Conservation (phyloP, 768 basidiomycete species). For the Tubosaeta sp. region DNA sequence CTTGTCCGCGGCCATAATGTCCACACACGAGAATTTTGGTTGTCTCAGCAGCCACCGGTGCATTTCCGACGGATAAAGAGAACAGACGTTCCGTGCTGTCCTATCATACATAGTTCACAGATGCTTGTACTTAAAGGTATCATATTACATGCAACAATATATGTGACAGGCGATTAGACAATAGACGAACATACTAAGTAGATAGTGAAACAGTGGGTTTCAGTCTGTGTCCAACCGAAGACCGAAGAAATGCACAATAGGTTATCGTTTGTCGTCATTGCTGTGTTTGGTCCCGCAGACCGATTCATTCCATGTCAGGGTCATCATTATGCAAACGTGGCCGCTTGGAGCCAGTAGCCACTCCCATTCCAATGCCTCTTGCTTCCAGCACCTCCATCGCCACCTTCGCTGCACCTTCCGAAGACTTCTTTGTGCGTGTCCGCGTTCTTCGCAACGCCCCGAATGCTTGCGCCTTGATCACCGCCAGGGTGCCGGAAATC, state of each 20-base stretch:
- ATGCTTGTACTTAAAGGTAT: slow-evolving; percentile 30
- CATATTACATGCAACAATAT: slow-evolving; percentile 38
- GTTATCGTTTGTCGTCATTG: slow-evolving; percentile 25
- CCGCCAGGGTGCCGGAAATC: slow-evolving; percentile 78
- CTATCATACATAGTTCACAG: slow-evolving; percentile 7
- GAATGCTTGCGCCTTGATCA: slow-evolving; percentile 89
- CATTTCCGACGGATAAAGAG: slow-evolving; percentile 11
- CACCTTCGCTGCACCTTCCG: slow-evolving; percentile 67
- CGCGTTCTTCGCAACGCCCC: slow-evolving; percentile 79
- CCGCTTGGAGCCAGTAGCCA: slow-evolving; percentile 34
- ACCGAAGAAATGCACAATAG: slow-evolving; percentile 25
- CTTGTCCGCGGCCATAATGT: slow-evolving; percentile 24
- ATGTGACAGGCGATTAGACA: slow-evolving; percentile 31
- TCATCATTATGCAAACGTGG: slow-evolving; percentile 53
- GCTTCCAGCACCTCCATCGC: slow-evolving; percentile 81
- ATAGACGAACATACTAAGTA: slow-evolving; percentile 30
- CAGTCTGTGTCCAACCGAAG: slow-evolving; percentile 22
- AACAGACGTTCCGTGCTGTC: slow-evolving; percentile 1
- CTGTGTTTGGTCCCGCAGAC: slow-evolving; percentile 12
- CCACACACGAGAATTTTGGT: not conserved
- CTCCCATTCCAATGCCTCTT: slow-evolving; percentile 61
- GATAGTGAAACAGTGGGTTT: slow-evolving; percentile 29
- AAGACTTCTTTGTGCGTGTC: slow-evolving; percentile 64
- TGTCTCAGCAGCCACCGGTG: slow-evolving; percentile 1
- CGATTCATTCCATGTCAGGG: slow-evolving; percentile 36